Base-by-base conservation (phyloP, 1,284 basidiomycete species). In the Pseudozyma pruni region DNA sequence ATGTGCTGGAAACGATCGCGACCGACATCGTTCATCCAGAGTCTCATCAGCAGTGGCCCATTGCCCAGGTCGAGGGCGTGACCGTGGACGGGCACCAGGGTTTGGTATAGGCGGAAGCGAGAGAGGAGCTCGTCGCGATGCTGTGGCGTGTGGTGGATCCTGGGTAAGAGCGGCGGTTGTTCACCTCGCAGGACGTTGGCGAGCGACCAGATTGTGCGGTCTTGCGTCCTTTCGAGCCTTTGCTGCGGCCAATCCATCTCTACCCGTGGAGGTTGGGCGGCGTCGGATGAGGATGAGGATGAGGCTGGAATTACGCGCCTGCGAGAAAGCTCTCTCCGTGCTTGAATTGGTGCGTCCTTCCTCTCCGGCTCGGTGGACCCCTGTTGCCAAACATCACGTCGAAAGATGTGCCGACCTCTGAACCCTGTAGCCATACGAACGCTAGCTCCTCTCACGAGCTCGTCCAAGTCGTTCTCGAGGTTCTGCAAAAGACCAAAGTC, bases 391-490 rank as follows among this genome's bases (percentile, higher is more conserved):
- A 17, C 19, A 17, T 34, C 51, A 6, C 58, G 51, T 33, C 44
- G 51, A 34, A 35, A 3, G 1, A 59, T 7, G 11, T n/a, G n/a
- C n/a, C n/a, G n/a, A n/a, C n/a, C 11, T 11, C 27, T 29, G 27
- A 29, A 29, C 27, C 27, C 22, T 3, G 39, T 39, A 3, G 27
- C n/a, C 32, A 44, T 39, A 8, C 50, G 33, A 6, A 27, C 5
- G 31, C 23, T 27, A 17, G 43, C 42, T n/a, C 45, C 50, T 22
- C n/a, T 13, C 8, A 62, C 42, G 4, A 54, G 14, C 1, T 9
- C 20, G 13, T 62, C 59, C n/a, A 62, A 37, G 13, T 33, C 32
- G 4, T 17, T n/a, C 14, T 62, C 59, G n/a, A 62, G n/a, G 13
- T 46, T 14, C 14, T 37, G 40, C 4, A 52, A 23, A 1, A 59